Evolutionary conservation across 2,329 filamentous ascomycete species (phyloP), one percentile per base, ranked within the genome.

Genomic region (Penicillium sp.): DNA sequence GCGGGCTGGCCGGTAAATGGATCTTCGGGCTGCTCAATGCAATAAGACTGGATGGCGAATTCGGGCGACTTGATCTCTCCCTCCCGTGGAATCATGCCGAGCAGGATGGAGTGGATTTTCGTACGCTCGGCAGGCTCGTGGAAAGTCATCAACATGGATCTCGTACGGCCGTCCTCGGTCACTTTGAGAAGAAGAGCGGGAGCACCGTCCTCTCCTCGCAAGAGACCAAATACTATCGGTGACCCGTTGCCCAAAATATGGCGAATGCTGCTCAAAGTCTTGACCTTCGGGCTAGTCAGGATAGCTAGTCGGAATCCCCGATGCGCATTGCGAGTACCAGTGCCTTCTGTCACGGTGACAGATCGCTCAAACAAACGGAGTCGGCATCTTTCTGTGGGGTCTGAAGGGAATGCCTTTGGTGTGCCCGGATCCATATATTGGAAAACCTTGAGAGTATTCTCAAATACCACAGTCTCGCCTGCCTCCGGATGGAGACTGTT

Each of bases 131-230:
- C 84, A n/a, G 84, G 80, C 56, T 92, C 86, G 27, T 84, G 81
- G 74, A 97, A 96, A 0, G 89, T 88, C 64, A 95, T 79, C 21
- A 93, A 82, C 81, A 93, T 89, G 3, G 85, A 86, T 37, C 89
- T 89, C 58, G 86, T 86, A 41, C 83, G 79, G 23, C 84, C 82
- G 9, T 83, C 82, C 64, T 88, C 88, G 47, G 86, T 86, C 51
- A 91, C 86, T 42, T 88, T 87, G 35, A 96, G 75, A 37, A 90
- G 84, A 65, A 91, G 81, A 8, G 86, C 86, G 0, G 90, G 88
- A 8, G 84, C 80, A 10, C 88, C 87, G 54, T 85, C 84, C 33
- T 93, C 90, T 19, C 85, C 86, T 9, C 88, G 85, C 62, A 92
- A 78, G 67, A 93, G 89, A 13, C 89, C 88, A 70, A 93, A 96